These are phyloP conservation scores for Penicillium sp. DNA, from an alignment of 2,329 filamentous ascomycete species.

Conservation along the genomic window DNA sequence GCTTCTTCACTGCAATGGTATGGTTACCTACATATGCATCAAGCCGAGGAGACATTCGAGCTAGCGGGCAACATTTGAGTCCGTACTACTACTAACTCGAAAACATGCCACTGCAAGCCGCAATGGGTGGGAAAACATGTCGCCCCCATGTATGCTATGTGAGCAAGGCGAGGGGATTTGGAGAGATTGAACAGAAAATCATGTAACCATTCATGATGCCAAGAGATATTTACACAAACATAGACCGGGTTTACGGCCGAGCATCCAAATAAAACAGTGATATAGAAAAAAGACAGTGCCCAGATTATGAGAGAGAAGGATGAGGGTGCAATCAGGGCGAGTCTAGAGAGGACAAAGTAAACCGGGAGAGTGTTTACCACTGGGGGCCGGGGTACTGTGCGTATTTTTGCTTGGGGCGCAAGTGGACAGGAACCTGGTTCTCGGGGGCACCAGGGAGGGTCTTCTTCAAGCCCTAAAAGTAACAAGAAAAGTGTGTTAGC, in stretches of 20 bases:
- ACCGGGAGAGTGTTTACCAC: constrained; percentile 28
- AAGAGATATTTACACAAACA: constrained; percentile 40
- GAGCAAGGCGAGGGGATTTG: constrained; percentile 3
- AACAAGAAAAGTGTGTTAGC: constrained; percentile 1
- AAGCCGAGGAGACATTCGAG: background rate
- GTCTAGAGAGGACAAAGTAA: constrained; percentile 9
- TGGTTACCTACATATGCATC: background rate
- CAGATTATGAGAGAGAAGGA: constrained; percentile 11
- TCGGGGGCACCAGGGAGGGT: constrained; percentile 70
- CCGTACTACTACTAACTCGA: background rate
- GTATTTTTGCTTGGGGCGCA: constrained; percentile 56
- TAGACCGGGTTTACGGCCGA: constrained; percentile 21
- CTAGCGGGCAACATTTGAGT: background rate
- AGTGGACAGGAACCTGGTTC: constrained; percentile 69
- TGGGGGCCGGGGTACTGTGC: constrained; percentile 41
- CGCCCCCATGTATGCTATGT: background rate
- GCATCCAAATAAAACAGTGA: constrained; percentile 25
- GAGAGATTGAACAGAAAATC: constrained; percentile 24
- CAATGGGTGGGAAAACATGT: background rate
- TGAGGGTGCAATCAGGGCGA: constrained; percentile 9
- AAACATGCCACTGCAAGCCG: background rate
- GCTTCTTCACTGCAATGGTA: background rate
- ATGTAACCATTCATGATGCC: constrained; percentile 39
- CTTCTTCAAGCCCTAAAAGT: constrained; percentile 71
- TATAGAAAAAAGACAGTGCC: constrained; percentile 22